Percentiles rank a stretch among this genome's conserved stretches.
phyloP scores from a whole-genome alignment of 2,329 filamentous ascomycete genomes.

The Calonectria naviculata region DNA sequence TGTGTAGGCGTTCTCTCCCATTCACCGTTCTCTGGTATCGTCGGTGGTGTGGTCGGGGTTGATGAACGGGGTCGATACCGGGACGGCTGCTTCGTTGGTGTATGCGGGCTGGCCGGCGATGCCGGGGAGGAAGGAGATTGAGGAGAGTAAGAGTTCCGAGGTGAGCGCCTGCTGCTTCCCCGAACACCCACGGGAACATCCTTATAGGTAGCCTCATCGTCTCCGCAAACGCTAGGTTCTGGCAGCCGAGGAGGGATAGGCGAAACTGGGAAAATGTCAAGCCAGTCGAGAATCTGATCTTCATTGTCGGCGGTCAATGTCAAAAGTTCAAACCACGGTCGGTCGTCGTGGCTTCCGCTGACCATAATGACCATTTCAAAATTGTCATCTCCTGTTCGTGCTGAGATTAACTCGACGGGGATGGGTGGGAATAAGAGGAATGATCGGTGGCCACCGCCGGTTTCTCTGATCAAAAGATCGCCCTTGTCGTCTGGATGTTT shows the following conservation, averaged over 20 bases:
- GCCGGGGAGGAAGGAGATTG: constrained; percentile 30
- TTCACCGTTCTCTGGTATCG: constrained; percentile 36
- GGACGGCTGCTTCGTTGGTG: constrained; percentile 45
- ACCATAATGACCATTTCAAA: constrained; percentile 89
- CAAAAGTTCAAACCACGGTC: constrained; percentile 87
- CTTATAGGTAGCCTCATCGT: constrained; percentile 37
- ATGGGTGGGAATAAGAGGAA: constrained; percentile 96
- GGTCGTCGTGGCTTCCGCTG: constrained; percentile 72
- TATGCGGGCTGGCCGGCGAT: constrained; percentile 44
- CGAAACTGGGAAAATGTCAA: constrained; percentile 75
- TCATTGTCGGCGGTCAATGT: constrained; percentile 81
- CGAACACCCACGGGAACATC: constrained; percentile 47
- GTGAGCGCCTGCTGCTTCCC: constrained; percentile 37
- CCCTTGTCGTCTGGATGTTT: constrained; percentile 75
- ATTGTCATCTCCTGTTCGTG: constrained; percentile 76
- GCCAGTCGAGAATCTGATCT: constrained; percentile 85
- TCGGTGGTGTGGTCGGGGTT: constrained; percentile 36
- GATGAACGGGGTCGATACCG: constrained; percentile 40
- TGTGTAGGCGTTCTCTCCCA: constrained; percentile 52
- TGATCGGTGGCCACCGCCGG: constrained; percentile 76
- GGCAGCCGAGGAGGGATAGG: constrained; percentile 59
- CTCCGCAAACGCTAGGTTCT: constrained; percentile 47
- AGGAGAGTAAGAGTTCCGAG: constrained; percentile 29
- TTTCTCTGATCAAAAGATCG: constrained; percentile 92
- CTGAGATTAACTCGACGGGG: constrained; percentile 78